Evolutionary conservation across 768 basidiomycete genomes (phyloP).

Genomic region (Rubroboletus pulcherrimus): DNA sequence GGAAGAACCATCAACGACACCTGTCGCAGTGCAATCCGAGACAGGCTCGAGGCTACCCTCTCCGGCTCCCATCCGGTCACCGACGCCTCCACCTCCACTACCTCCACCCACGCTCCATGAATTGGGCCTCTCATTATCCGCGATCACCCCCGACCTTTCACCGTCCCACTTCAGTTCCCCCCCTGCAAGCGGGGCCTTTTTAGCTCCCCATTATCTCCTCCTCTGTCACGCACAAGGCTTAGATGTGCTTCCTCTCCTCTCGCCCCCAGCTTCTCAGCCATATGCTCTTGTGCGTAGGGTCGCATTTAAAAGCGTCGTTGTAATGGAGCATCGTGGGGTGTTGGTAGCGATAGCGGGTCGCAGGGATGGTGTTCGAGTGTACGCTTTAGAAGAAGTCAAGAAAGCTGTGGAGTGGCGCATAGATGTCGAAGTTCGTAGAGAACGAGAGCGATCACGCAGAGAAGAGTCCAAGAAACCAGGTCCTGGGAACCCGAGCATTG

Average conservation of each 20-base stretch:
- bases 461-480: slow-evolving; percentile 60
- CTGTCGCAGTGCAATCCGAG: slow-evolving; percentile 31
- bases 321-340: slow-evolving; percentile 90
- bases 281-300: slow-evolving; percentile 81
- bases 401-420: slow-evolving; percentile 86
- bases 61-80: slow-evolving; percentile 48
- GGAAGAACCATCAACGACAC: slow-evolving; percentile 31
- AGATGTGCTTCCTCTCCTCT: slow-evolving; percentile 76
- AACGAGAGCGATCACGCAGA: slow-evolving; percentile 65
- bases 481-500: slow-evolving; percentile 33
- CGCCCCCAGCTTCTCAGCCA: slow-evolving; percentile 71
- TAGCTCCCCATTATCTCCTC: slow-evolving; percentile 77
- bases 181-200: slow-evolving; percentile 73
- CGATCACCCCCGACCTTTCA: slow-evolving; percentile 62
- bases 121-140: slow-evolving; percentile 68
- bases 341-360: slow-evolving; percentile 88
- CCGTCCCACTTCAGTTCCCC: slow-evolving; percentile 77
- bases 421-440: slow-evolving; percentile 72
- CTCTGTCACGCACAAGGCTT: slow-evolving; percentile 84
- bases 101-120: slow-evolving; percentile 71
- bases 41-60: slow-evolving; percentile 51
- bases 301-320: slow-evolving; percentile 80
- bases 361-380: slow-evolving; percentile 82
- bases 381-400: slow-evolving; percentile 82
- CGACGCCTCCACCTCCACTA: slow-evolving; percentile 68